Conservation (phyloP, 345 rosid genomes). For the Angophora floribunda region DNA sequence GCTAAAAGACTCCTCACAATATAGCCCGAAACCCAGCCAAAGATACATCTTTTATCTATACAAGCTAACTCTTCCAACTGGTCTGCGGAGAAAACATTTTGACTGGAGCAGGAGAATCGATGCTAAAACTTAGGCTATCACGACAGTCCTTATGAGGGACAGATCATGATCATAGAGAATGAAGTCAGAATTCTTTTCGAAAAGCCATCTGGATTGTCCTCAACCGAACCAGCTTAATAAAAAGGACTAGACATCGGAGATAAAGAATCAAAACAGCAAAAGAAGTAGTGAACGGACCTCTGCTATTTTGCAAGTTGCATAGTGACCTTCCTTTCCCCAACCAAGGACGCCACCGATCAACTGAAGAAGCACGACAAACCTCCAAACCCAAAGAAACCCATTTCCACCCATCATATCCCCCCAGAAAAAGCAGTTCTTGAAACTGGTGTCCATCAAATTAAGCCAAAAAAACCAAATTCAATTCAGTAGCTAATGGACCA, state of each 20-base stretch:
- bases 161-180: neutral
- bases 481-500: neutral
- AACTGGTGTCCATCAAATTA: neutral
- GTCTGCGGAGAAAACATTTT: neutral
- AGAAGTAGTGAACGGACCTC: constrained; percentile 33
- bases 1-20: neutral
- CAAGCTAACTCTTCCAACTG: neutral
- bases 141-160: neutral
- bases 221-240: neutral
- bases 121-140: neutral
- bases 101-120: neutral
- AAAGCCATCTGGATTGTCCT: neutral
- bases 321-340: constrained; percentile 92
- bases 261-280: neutral
- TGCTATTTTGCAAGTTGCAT: constrained; percentile 68
- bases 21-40: neutral
- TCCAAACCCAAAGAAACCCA: constrained; percentile 26
- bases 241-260: neutral
- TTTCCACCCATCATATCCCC: constrained; percentile 8
- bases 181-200: neutral
- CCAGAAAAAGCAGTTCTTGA: neutral
- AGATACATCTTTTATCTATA: neutral
- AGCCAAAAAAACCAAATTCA: neutral
- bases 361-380: constrained; percentile 36
- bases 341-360: constrained; percentile 40